These are phyloP conservation scores for Cyclotella atomus DNA, from an alignment of 108 stramenopile genomes.

Conservation along the genomic window DNA sequence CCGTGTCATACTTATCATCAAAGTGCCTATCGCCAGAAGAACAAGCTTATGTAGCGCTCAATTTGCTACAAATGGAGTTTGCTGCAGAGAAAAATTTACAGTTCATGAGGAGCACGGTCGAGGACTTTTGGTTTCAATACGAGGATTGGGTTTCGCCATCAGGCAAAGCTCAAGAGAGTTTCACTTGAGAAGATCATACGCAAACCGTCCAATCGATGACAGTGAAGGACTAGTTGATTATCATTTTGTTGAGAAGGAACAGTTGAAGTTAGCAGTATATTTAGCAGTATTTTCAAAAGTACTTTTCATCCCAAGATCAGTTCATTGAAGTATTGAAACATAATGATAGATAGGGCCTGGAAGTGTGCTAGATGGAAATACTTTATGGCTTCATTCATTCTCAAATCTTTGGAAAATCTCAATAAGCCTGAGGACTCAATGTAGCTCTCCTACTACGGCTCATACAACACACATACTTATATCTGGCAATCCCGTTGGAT, in stretches of 20 bases:
- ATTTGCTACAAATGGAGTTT: slow-evolving; percentile 42
- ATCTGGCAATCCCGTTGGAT: too few relatives aligned
- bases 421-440: too few relatives aligned
- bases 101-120: slow-evolving; percentile 38
- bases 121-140: slow-evolving; percentile 32
- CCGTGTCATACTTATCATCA: slow-evolving; percentile 50
- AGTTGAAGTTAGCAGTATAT: slow-evolving; percentile 23
- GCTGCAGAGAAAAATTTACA: slow-evolving; percentile 31
- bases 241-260: slow-evolving; percentile 27
- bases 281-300: slow-evolving; percentile 46
- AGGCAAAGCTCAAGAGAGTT: not conserved
- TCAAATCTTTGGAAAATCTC: slow-evolving; percentile 35
- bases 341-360: slow-evolving; percentile 46
- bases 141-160: slow-evolving; percentile 24
- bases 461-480: too few relatives aligned
- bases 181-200: slow-evolving; percentile 6
- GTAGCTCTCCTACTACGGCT: too few relatives aligned
- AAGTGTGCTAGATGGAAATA: slow-evolving; percentile 58
- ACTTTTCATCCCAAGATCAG: slow-evolving; percentile 41
- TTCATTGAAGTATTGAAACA: slow-evolving; percentile 32
- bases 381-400: slow-evolving; percentile 30
- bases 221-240: slow-evolving; percentile 52
- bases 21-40: slow-evolving; percentile 49
- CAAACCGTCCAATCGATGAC: slow-evolving; percentile 27
- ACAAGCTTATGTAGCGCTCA: slow-evolving; percentile 33